A percentile compares a stretch with the other conserved stretches of the same genome.
Conservation (phyloP, 768 basidiomycete species). For the Cystobasidium tubakii region DNA sequence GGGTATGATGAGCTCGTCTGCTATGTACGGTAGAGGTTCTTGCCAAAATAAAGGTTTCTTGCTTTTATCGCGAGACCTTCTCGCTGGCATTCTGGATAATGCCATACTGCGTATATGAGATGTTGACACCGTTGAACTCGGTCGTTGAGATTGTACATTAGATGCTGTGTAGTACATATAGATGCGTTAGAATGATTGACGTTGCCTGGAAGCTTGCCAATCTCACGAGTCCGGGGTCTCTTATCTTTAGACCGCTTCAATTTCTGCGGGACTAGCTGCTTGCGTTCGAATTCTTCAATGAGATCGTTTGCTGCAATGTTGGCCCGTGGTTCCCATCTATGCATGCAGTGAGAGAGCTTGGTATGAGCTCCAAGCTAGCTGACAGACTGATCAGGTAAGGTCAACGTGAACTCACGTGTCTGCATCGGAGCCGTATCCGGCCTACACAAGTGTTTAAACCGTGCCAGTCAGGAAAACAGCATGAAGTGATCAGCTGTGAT, state of each 20-base stretch:
- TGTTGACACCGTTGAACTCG: not conserved
- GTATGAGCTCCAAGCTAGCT: not conserved
- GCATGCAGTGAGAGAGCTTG: not conserved
- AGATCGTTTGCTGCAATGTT: slow-evolving; percentile 18
- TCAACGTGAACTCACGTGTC: slow-evolving; percentile 8
- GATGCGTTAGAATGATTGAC: too few relatives aligned
- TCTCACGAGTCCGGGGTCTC: not conserved
- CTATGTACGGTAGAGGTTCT: not conserved
- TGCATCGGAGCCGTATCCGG: not conserved
- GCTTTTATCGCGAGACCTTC: not conserved
- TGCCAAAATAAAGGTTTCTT: not conserved
- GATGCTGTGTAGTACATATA: not conserved
- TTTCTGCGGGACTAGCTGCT: slow-evolving; percentile 7
- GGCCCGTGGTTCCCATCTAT: not conserved
- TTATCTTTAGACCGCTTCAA: not conserved
- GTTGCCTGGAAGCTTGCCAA: too few relatives aligned
- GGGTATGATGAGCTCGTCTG: slow-evolving; percentile 8
- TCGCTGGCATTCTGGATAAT: not conserved
- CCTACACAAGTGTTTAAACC: not conserved
- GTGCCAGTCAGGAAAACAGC: too few relatives aligned
- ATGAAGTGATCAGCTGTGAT: too few relatives aligned
- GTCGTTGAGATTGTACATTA: not conserved
- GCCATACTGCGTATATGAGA: not conserved
- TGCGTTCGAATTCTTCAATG: slow-evolving; percentile 8
- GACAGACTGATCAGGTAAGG: not conserved